phyloP scores from a whole-genome alignment of 768 basidiomycete genomes.

The Sistotremastrum niveocremeum region DNA sequence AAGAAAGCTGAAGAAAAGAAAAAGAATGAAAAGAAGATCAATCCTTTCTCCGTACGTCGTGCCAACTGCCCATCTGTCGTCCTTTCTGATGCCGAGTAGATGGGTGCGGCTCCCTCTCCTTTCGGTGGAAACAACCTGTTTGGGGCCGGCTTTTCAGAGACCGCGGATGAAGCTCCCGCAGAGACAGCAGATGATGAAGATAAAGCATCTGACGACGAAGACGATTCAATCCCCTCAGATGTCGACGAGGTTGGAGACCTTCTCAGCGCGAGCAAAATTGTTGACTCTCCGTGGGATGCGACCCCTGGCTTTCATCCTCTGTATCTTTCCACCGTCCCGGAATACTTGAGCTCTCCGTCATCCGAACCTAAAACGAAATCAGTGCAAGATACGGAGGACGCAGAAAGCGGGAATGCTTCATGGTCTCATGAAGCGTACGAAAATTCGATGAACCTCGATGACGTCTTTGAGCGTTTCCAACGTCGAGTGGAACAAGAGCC shows the following conservation, averaged over 20 bases:
- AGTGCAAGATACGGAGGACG: constrained; percentile 16
- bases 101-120: constrained; percentile 5
- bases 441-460: constrained; percentile 65
- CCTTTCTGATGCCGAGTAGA: constrained; percentile 8
- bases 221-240: constrained; percentile 16
- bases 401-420: constrained; percentile 29
- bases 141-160: constrained; percentile 40
- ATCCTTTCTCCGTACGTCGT: constrained; percentile 57
- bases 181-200: constrained; percentile 17
- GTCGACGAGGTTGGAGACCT: constrained; percentile 10
- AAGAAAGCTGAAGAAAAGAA: constrained; percentile 7
- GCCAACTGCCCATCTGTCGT: not conserved
- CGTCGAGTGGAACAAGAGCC: constrained; percentile 56
- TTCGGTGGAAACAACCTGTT: constrained; percentile 22
- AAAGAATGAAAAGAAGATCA: constrained; percentile 23
- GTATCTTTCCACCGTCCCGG: constrained; percentile 63
- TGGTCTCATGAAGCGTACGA: constrained; percentile 73
- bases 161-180: constrained; percentile 11
- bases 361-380: constrained; percentile 25
- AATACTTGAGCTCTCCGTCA: constrained; percentile 48
- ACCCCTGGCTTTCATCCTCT: constrained; percentile 53
- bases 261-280: constrained; percentile 44
- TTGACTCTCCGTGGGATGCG: constrained; percentile 51
- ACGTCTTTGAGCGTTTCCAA: constrained; percentile 76
- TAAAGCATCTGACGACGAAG: constrained; percentile 21